These are phyloP conservation scores for Capsella bursapastoris DNA, from an alignment of 345 rosid genomes.

Conservation along the genomic window DNA sequence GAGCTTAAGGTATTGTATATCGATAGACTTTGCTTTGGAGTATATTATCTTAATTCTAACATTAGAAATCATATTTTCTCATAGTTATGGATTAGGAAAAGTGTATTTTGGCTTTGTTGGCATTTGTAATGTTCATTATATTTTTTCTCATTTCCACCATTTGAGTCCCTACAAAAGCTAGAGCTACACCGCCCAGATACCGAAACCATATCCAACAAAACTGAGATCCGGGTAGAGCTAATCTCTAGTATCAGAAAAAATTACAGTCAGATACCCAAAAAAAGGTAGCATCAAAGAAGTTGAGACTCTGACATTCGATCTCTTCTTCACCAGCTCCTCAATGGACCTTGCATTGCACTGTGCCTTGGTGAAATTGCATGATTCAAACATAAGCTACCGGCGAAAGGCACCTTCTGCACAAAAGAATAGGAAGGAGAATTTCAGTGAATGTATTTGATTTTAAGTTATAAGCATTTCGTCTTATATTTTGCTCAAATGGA, in stretches of 20 bases:
- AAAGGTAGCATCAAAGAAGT: conserved; percentile 29
- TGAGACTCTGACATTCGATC: conserved; percentile 40
- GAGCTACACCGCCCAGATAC: not conserved
- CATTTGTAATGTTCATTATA: conserved; percentile 32
- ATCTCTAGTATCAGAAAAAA: conserved; percentile 35
- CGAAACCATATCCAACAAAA: conserved; percentile 32
- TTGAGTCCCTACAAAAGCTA: conserved; percentile 10
- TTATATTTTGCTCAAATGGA: conserved; percentile 5
- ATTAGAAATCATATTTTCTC: conserved; percentile 14
- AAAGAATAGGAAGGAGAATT: conserved; percentile 13
- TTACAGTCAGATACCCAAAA: conserved; percentile 38
- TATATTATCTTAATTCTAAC: conserved; percentile 22
- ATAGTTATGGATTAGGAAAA: conserved; percentile 31
- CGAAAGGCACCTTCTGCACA: conserved; percentile 40
- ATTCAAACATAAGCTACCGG: conserved; percentile 29
- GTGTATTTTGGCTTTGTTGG: conserved; percentile 23
- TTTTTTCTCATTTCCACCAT: conserved; percentile 26
- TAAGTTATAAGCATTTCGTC: not conserved
- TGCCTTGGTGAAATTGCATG: conserved; percentile 28
- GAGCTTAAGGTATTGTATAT: conserved; percentile 20
- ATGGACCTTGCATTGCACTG: conserved; percentile 6
- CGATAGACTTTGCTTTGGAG: conserved; percentile 29
- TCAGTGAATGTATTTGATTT: conserved; percentile 1
- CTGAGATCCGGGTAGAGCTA: conserved; percentile 12
- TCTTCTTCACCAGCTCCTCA: conserved; percentile 22